Evolutionary conservation across 768 basidiomycete species (phyloP), one percentile per base, ranked within the genome.

Genomic region (Crucibulum laeve): DNA sequence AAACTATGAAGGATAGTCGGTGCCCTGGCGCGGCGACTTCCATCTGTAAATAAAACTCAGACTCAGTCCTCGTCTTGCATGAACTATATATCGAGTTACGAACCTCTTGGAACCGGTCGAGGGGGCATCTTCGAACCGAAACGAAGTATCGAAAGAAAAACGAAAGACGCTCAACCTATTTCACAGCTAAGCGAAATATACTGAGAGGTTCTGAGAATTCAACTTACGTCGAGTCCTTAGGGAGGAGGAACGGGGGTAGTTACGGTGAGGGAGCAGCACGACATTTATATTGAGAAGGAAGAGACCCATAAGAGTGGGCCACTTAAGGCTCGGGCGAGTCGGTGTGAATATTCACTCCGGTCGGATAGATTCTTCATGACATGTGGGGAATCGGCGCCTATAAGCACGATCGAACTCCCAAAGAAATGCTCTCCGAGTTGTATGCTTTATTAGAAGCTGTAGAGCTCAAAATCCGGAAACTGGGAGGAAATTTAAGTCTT

Each of bases 101-200:
- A n/a, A 45, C 48, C 44, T 25, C 40, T 37, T 15, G 35, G 40
- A 36, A 40, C 40, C 35, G 22, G 44, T 50, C 41, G 28, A 30
- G 46, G 49, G 36, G 45, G 19, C 49, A 51, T 51, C 34, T 40
- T 37, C 15, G 18, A 19, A 35, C 38, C 32, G 19, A 23, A 18
- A 35, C 11, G 42, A 42, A 22, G 24, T 45, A 25, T 6, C 26
- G n/a, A 19, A 22, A 23, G 18, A 40, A 44, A 25, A 30, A 48
- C 24, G 30, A 41, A 41, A 37, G 49, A 53, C 52, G 52, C 34
- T 53, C 52, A 48, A 53, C 52, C 52, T 53, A 33, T 25, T n/a
- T 21, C 19, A 5, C 13, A 17, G 40, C 37, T 23, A 42, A 28
- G 17, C 11, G 28, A 23, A 18, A 5, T 28, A 35, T 6, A 25